Conservation (phyloP, 1,139 yeast species). For the Yamadazyma dushanensis region DNA sequence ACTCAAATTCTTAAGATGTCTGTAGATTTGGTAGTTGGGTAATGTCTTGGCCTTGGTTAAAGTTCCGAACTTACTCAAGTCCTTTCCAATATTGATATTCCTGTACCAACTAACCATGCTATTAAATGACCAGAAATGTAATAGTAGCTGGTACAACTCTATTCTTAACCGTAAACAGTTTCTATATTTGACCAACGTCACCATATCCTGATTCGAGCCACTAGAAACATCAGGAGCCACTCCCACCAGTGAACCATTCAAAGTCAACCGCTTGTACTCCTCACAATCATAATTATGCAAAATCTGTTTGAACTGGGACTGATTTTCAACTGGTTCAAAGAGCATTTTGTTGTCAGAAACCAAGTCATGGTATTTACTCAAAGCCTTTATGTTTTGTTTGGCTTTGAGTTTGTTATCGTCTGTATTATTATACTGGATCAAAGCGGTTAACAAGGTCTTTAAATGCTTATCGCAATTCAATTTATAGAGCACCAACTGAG, state of each 20-base stretch:
- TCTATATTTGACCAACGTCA: constrained; percentile 29
- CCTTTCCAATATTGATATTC: constrained; percentile 34
- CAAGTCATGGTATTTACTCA: constrained; percentile 21
- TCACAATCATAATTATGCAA: constrained; percentile 23
- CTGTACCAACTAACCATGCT: constrained; percentile 44
- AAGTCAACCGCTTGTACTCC: constrained; percentile 30
- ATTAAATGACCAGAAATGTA: constrained; percentile 47
- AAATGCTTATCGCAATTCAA: constrained; percentile 26
- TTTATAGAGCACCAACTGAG: constrained; percentile 50
- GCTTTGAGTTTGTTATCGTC: constrained; percentile 9
- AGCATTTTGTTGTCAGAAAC: constrained; percentile 33
- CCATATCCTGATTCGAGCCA: constrained; percentile 3
- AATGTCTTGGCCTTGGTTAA: constrained; percentile 30
- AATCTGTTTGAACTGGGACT: constrained; percentile 1
- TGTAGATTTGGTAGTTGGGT: constrained; percentile 19
- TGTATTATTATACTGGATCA: constrained; percentile 22
- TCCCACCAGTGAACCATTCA: constrained; percentile 34
- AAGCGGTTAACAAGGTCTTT: constrained; percentile 27
- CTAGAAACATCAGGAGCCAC: constrained; percentile 35
- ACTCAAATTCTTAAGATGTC: background rate
- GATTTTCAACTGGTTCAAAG: constrained; percentile 34
- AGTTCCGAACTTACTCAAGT: constrained; percentile 25
- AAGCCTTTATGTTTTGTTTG: constrained; percentile 15
- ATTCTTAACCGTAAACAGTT: constrained; percentile 41
- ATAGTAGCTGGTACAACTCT: constrained; percentile 40